Percentiles rank a stretch among this genome's conserved stretches.
Evolutionary conservation across 2,329 filamentous ascomycete species (phyloP).

Genomic region (Parascedosporium putredinis): DNA sequence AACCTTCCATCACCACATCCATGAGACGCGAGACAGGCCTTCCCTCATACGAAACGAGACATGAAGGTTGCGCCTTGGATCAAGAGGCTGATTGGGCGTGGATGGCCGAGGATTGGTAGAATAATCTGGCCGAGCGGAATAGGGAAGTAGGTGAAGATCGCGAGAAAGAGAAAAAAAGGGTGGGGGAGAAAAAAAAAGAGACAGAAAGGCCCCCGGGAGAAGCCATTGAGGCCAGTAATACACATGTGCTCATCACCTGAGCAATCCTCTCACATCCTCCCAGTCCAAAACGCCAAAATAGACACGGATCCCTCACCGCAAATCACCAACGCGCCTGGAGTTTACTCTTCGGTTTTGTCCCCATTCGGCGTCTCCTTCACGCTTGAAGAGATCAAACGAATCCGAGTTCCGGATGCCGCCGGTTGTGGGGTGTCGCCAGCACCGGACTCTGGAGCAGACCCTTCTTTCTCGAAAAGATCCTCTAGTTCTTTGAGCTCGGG

Average conservation of each 20-base stretch:
- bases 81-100: too few relatives aligned
- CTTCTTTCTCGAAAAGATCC: conserved; percentile 26
- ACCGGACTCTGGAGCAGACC: conserved; percentile 40
- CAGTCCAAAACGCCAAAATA: neutral
- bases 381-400: conserved; percentile 53
- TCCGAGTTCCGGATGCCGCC: conserved; percentile 45
- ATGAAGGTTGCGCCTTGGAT: too few relatives aligned
- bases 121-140: too few relatives aligned
- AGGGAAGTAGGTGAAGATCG: neutral
- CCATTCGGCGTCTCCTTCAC: conserved; percentile 26
- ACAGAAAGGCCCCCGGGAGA: conserved; percentile 2
- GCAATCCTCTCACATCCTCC: neutral
- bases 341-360: conserved; percentile 12
- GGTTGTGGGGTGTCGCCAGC: conserved; percentile 56
- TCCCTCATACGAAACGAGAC: too few relatives aligned
- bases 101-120: too few relatives aligned
- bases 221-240: conserved; percentile 8
- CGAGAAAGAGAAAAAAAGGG: conserved; percentile 4
- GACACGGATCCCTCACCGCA: neutral
- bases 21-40: too few relatives aligned
- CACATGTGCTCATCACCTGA: conserved; percentile 4
- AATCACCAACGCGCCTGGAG: conserved; percentile 2
- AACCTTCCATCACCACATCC: too few relatives aligned
- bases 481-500: conserved; percentile 47
- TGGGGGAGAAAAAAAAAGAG: conserved; percentile 7